Evolutionary conservation across 192 early-diverging fungal genomes (phyloP), one percentile per base, ranked within the genome.

Genomic region (Coemansia sp.): DNA sequence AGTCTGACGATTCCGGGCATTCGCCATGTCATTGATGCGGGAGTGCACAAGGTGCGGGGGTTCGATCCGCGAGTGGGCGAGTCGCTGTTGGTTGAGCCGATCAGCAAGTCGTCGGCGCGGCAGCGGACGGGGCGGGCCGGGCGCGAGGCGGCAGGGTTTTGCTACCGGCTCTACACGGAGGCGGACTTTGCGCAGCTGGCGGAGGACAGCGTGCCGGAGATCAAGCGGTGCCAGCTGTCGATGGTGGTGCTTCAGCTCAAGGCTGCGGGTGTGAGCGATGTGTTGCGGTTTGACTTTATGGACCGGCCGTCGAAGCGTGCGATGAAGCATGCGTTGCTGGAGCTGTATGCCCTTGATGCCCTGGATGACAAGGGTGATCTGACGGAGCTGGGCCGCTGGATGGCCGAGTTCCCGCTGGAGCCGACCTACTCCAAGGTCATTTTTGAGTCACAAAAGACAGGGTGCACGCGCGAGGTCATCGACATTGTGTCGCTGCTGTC

Each of bases 81-180:
- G 55, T 85, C 86, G 10, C 70, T 99, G 25, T 67, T 85, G 22
- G 80, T 96, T 0, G 79, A 87, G 42, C 90, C 91, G 5, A 88
- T 99, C 23, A 90, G 87, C 29, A 92, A 96, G 58, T 87, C 87
- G 18, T 89, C 88, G 9, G 92, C 94, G 1, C 67, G 86, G 38
- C 96, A 99, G 75, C 64, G 96, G 26, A 75, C 83, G 18, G 96
- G 96, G 28, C 80, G 96, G 47, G 96, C 96, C n/a, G 96, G 96
- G 32, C 83, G 96, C 67, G 94, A 96, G 78, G 88, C 87, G 1
- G 74, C 91, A 3, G 96, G 96, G 5, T 61, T 75, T 27, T 95
- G 93, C 57, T 97, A 92, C 78, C 72, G 96, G 28, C 64, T 99
- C 12, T 99, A 95, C 67, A 91, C 91, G 0, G 89, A 97, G 64